Conservation (phyloP, 2,329 filamentous ascomycete species). For the Nemania bipapillata region DNA sequence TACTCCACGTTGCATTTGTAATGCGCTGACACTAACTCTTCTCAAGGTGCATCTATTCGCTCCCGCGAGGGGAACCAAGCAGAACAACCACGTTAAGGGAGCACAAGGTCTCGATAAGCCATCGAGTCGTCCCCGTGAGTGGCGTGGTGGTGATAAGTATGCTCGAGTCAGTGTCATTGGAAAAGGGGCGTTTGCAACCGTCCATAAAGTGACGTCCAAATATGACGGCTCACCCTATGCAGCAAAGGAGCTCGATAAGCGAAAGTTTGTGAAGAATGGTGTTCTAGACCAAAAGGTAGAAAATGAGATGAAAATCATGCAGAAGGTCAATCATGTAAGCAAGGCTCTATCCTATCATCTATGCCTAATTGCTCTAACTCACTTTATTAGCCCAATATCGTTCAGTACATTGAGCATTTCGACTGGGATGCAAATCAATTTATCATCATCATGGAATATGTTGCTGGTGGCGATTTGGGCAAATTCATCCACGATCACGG, state of each 20-base stretch:
- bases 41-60: conserved; percentile 50
- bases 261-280: conserved; percentile 91
- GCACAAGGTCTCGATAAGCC: conserved; percentile 49
- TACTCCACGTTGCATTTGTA: conserved; percentile 1
- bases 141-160: conserved; percentile 86
- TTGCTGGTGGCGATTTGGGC: conserved; percentile 84
- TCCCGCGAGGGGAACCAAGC: conserved; percentile 35
- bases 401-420: conserved; percentile 88
- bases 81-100: conserved; percentile 29
- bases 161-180: conserved; percentile 85
- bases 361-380: conserved; percentile 39
- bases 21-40: conserved; percentile 32
- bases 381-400: conserved; percentile 76
- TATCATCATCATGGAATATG: conserved; percentile 97
- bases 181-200: conserved; percentile 93
- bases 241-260: conserved; percentile 94
- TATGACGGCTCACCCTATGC: conserved; percentile 85
- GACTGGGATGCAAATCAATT: conserved; percentile 84
- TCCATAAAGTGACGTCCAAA: conserved; percentile 89
- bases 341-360: not conserved
- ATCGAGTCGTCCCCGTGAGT: conserved; percentile 66
- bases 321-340: conserved; percentile 80
- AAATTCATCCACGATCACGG: conserved; percentile 72
- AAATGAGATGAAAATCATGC: conserved; percentile 98
- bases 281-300: conserved; percentile 90